These are phyloP conservation scores for Coprinopsis sp. DNA, from an alignment of 768 basidiomycete species.

Conservation along the genomic window DNA sequence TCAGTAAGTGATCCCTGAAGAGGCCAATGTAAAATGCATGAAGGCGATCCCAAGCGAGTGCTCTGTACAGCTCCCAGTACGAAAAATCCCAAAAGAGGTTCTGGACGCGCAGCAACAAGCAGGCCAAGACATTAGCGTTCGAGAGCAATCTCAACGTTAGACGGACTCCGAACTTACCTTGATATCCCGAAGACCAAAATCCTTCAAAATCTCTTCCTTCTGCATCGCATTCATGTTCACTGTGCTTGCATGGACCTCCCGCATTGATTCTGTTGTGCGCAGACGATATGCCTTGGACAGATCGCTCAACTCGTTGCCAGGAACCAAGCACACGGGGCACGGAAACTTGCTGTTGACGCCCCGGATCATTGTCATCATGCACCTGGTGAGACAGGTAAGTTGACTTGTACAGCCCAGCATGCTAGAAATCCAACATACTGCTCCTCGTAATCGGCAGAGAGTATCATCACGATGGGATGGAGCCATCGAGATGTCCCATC, in stretches of 20 bases:
- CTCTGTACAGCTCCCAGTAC: constrained; percentile 23
- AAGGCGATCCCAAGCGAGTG: constrained; percentile 34
- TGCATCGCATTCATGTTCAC: constrained; percentile 5
- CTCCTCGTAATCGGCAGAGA: constrained; percentile 42
- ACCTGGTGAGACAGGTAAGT: constrained; percentile 21
- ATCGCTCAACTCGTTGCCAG: constrained; percentile 18
- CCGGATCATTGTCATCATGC: constrained; percentile 32
- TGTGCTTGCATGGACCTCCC: constrained; percentile 12
- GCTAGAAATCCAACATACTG: constrained; percentile 26
- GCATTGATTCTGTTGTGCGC: constrained; percentile 13
- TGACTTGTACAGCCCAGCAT: not conserved
- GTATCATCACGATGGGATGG: constrained; percentile 33
- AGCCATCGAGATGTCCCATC: constrained; percentile 20
- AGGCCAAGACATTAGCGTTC: constrained; percentile 26
- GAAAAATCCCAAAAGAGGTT: constrained; percentile 36
- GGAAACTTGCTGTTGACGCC: constrained; percentile 25
- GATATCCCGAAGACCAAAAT: constrained; percentile 17
- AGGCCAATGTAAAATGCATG: constrained; percentile 30
- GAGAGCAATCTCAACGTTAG: constrained; percentile 20
- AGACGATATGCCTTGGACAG: constrained; percentile 12
- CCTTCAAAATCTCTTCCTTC: constrained; percentile 19
- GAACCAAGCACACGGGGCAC: constrained; percentile 33
- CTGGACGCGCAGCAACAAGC: constrained; percentile 17
- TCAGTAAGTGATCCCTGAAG: constrained; percentile 29
- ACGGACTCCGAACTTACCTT: constrained; percentile 16